Conservation (phyloP, 345 rosid genomes). For the Hibiscus trionum region DNA sequence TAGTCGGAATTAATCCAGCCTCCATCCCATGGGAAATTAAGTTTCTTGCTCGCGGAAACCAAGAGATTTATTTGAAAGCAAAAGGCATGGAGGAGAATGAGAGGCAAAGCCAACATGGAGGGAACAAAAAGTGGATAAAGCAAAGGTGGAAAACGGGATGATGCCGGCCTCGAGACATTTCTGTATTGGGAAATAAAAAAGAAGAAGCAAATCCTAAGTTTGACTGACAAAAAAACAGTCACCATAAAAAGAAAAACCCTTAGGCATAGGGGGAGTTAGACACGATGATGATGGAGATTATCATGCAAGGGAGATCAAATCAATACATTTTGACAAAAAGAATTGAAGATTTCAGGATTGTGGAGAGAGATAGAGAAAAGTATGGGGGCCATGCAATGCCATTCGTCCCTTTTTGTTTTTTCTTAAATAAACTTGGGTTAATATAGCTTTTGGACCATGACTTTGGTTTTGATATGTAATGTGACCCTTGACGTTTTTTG, state of each 20-base stretch:
- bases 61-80: background rate
- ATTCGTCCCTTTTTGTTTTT: too few relatives aligned
- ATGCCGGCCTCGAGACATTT: conserved; percentile 14
- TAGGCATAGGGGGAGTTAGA: background rate
- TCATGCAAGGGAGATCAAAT: conserved; percentile 7
- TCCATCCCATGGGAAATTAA: too few relatives aligned
- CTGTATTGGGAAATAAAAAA: conserved; percentile 2
- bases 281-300: conserved; percentile 20
- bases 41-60: too few relatives aligned
- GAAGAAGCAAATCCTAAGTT: conserved; percentile 16
- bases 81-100: background rate
- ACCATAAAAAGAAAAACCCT: background rate
- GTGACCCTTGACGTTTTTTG: too few relatives aligned
- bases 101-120: background rate
- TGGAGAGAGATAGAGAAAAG: background rate
- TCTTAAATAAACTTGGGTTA: background rate
- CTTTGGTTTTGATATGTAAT: too few relatives aligned
- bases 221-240: conserved; percentile 19
- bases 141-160: conserved; percentile 27
- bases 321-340: background rate
- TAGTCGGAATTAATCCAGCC: too few relatives aligned
- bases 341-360: background rate
- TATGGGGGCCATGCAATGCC: background rate
- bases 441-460: too few relatives aligned
- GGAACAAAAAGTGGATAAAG: conserved; percentile 6